Evolutionary conservation across 768 basidiomycete species (phyloP).

Genomic region (Termitomyces eurrhizus): DNA sequence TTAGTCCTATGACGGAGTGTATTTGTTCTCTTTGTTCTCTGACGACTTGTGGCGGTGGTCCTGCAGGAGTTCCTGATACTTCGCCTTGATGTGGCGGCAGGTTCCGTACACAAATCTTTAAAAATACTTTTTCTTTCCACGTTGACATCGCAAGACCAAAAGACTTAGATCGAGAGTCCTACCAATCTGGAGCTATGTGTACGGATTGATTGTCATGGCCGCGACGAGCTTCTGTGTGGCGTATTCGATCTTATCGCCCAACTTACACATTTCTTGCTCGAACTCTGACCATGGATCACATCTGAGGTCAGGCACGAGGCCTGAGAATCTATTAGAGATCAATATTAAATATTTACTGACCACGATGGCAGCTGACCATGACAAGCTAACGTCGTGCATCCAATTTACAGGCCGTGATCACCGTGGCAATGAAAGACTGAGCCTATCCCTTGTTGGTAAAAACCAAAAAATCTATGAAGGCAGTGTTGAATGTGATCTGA

Average conservation of each 20-base stretch:
- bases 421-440: background rate
- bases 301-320: no score
- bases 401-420: background rate
- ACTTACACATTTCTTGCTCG: background rate
- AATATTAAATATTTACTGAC: no score
- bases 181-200: background rate
- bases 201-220: background rate
- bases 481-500: background rate
- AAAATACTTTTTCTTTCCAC: background rate
- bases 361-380: no score
- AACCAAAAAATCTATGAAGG: background rate
- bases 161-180: background rate
- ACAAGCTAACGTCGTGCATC: background rate
- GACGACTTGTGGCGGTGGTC: background rate
- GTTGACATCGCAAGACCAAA: background rate
- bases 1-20: background rate
- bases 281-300: background rate
- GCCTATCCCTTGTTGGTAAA: no score
- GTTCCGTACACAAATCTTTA: background rate
- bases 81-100: background rate
- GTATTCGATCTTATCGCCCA: background rate
- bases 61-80: no score
- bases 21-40: background rate
- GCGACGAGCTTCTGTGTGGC: background rate
- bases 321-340: no score